Evolutionary conservation across 1,139 yeast species (phyloP).

Genomic region (Geotrichum aggregatum): DNA sequence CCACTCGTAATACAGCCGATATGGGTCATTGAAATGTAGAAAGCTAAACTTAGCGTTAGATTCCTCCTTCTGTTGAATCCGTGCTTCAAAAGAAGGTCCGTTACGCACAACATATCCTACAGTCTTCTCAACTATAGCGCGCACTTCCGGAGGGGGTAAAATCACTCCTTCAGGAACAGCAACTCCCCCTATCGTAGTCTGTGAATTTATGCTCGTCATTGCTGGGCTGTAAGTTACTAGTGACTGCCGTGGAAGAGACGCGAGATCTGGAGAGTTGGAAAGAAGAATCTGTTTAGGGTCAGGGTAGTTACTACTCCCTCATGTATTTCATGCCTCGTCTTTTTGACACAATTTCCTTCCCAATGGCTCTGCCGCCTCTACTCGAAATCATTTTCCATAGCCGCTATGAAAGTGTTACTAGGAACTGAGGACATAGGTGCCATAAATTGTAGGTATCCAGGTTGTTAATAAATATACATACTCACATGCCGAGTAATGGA

Average conservation of each 20-base stretch:
- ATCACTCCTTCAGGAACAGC: conserved; percentile 44
- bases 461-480: background rate
- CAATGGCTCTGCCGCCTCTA: too few species aligned
- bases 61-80: conserved; percentile 49
- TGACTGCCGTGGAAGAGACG: too few species aligned
- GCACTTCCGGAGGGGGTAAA: conserved; percentile 56
- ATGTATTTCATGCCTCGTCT: too few species aligned
- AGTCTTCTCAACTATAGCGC: conserved; percentile 61
- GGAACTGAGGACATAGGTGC: conserved; percentile 34
- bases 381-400: background rate
- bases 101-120: conserved; percentile 66
- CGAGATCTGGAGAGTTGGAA: too few species aligned
- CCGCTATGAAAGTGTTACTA: conserved; percentile 31
- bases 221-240: too few species aligned
- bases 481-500: conserved; percentile 3
- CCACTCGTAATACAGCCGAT: conserved; percentile 55
- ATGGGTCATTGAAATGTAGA: conserved; percentile 51
- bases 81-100: conserved; percentile 61
- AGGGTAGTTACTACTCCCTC: background rate
- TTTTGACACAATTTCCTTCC: background rate
- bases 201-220: background rate
- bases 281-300: too few species aligned
- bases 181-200: conserved; percentile 9
- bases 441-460: conserved; percentile 28
- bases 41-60: conserved; percentile 60